Base-by-base conservation (phyloP, 169 alveolate genomes). In the Cryptosporidium sp. region DNA sequence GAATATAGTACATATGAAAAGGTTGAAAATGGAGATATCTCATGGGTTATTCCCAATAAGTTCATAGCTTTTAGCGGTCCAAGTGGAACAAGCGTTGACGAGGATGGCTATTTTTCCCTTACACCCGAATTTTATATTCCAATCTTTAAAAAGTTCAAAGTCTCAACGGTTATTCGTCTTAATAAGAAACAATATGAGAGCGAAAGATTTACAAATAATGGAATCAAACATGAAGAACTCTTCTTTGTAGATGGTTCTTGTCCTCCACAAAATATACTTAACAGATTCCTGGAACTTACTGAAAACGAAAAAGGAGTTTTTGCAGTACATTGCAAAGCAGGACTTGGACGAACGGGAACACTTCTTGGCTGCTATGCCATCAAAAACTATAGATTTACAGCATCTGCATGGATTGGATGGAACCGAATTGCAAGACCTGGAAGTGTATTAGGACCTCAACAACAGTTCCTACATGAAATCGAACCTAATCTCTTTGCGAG, bases 241-340 rank as follows among this genome's bases (percentile, higher is more conserved):
- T 96, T 85, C 87, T 96, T 96, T 84, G 65, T 94, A 26, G 98
- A 97, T 71, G 99, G 99, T 1, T 92, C 97, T 16, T 94, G 97
- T 44, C 99, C 99, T 39, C 91, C 97, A 42, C 92, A 92, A 85
- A 92, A 96, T 31, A 96, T 97, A 45, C 94, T 97, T 37, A 86
- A 92, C 35, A 92, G 92, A 85, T 97, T 97, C 86, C 86, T 97
- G 21, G 93, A 93, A 69, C 86, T 97, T 26, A 92, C 94, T 31
- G 99, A 97, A 91, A 92, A 92, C n/a, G 97, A 96, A 58, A 95
- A 95, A 75, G 98, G 98, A n/a, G 97, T 95, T 18, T 92, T 97
- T 33, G 99, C 99, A 48, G 98, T 97, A 9, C 99, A 97, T 92
- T 97, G 99, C 92, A 97, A 97, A 89, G 99, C 99, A 51, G 99